Percentiles rank a stretch among this genome's conserved stretches.
These are phyloP conservation scores for Acanthamoeba healyi DNA, from an alignment of 208 protist species.

Conservation along the genomic window DNA sequence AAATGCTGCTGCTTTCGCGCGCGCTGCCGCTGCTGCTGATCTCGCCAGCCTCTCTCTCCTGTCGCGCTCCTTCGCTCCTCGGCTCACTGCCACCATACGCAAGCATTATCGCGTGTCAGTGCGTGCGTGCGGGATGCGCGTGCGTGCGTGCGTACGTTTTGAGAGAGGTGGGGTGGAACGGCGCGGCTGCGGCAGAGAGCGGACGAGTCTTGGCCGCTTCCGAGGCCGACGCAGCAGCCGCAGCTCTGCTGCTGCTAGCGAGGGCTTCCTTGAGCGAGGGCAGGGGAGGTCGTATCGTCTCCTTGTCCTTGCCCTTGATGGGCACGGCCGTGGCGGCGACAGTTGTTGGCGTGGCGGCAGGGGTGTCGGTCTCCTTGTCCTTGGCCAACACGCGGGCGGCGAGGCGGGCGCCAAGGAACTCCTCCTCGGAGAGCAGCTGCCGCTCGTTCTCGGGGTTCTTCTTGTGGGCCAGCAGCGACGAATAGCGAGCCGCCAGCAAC, in stretches of 20 bases:
- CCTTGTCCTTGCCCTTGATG: background rate
- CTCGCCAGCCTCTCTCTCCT: no score
- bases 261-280: background rate
- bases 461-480: background rate
- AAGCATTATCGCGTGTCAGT: no score
- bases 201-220: no score
- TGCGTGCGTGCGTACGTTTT: no score
- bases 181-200: no score
- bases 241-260: background rate
- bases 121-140: no score
- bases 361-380: background rate
- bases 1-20: no score
- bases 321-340: background rate
- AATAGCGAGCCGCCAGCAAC: background rate
- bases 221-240: background rate
- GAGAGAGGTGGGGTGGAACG: no score
- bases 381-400: background rate
- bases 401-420: background rate
- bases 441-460: background rate
- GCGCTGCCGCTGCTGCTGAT: no score
- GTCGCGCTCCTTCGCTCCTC: no score
- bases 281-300: background rate
- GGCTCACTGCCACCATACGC: no score
- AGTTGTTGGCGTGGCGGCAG: background rate
- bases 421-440: constrained; percentile 1